Evolutionary conservation across 306 rosid genomes (phyloP).

Genomic region (Rosa multiflora): DNA sequence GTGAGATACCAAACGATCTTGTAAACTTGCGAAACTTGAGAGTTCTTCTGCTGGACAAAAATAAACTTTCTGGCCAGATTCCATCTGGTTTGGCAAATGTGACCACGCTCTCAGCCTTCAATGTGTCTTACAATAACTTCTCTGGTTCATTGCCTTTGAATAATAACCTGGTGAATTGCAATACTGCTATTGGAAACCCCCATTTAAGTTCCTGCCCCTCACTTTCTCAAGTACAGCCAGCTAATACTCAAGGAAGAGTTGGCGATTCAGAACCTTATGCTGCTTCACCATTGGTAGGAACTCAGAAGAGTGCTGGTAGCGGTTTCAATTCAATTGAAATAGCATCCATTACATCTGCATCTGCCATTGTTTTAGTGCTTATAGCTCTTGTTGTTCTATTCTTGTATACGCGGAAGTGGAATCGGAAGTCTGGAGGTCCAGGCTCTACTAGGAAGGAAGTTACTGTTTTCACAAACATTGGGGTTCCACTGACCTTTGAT

Average conservation of each 20-base stretch:
- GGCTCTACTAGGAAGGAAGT: constrained; percentile 78
- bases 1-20: constrained; percentile 71
- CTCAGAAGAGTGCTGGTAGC: constrained; percentile 24
- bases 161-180: constrained; percentile 64
- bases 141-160: constrained; percentile 75
- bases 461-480: constrained; percentile 67
- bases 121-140: constrained; percentile 87
- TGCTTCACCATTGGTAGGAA: constrained; percentile 36
- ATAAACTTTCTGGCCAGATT: constrained; percentile 77
- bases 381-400: constrained; percentile 65
- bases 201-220: constrained; percentile 50
- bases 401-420: constrained; percentile 80
- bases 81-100: constrained; percentile 79
- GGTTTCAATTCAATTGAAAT: constrained; percentile 82
- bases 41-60: constrained; percentile 66
- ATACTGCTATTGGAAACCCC: constrained; percentile 80
- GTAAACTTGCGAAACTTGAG: constrained; percentile 59
- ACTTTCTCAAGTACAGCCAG: constrained; percentile 42
- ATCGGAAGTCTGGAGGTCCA: constrained; percentile 58
- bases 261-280: constrained; percentile 34
- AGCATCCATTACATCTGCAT: constrained; percentile 92
- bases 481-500: constrained; percentile 74
- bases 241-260: constrained; percentile 48
- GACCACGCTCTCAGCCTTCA: constrained; percentile 61
- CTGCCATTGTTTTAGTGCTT: constrained; percentile 88